Evolutionary conservation across 2,329 filamentous ascomycete genomes (phyloP), one percentile per base, ranked within the genome.

Genomic region (Diaporthe ampelina): DNA sequence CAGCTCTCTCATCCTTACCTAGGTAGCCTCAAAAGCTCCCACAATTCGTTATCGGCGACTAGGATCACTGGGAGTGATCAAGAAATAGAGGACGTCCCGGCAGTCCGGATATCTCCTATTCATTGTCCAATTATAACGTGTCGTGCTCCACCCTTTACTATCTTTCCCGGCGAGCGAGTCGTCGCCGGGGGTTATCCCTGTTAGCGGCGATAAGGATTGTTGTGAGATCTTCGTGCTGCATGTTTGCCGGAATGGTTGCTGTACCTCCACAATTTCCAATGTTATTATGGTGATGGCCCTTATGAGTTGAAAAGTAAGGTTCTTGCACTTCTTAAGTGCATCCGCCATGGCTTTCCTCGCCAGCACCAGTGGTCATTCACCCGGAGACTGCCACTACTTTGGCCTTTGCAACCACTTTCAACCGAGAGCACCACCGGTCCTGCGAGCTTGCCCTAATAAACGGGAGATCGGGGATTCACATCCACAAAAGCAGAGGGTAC

Each of bases 181-280:
- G 11, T 17, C 43, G 7, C 26, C 43, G 1, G 8, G 45, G 45
- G 4, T 15, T 19, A 37, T 26, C 63, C 63, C 45, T 67, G 63
- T 43, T 67, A 67, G 63, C n/a, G 29, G 45, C 45, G 45, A 67
- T 67, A 67, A 67, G 63, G 29, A 67, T 13, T 48, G 8, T 35
- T 35, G 17, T 52, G 19, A 24, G 19, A n/a, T 52, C 4, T 11
- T 24, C 7, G 10, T 40, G 59, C 58, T 45, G 15, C 26, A 17
- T 19, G 29, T 63, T n/a, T n/a, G 29, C 59, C 40, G 50, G 26
- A 29, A 37, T 9, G 10, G 21, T 15, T 21, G 19, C 61, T 2
- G 15, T 50, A 52, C 43, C 40, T 50, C 43, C n/a, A 35, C 24
- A 17, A 24, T 48, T 37, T 61, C n/a, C 48, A 52, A 50, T 0